Percentiles rank a stretch among this genome's conserved stretches.
Evolutionary conservation across 2,329 filamentous ascomycete genomes (phyloP).

Genomic region (Tricladium varicosporioides): DNA sequence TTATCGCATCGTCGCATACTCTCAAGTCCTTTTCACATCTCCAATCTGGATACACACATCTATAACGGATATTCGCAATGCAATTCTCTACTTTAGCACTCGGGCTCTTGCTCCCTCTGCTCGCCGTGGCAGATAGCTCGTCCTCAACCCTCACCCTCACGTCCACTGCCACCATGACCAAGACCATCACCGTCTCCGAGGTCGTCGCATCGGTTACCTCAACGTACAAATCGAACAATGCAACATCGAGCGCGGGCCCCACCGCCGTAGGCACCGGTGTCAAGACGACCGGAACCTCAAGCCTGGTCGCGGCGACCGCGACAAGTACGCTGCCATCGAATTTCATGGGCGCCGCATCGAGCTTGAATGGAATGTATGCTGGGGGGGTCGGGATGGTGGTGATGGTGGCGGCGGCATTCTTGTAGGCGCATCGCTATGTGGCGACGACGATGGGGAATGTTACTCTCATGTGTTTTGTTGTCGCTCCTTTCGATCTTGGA

Average conservation of each 20-base stretch:
- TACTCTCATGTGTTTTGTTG: background rate
- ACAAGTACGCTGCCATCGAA: background rate
- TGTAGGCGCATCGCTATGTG: conserved; percentile 40
- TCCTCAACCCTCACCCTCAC: conserved; percentile 40
- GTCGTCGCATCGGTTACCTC: conserved; percentile 39
- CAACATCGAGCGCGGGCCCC: conserved; percentile 29
- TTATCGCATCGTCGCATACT: conserved; percentile 19
- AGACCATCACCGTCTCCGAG: conserved; percentile 50
- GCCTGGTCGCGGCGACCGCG: background rate
- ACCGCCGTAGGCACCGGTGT: conserved; percentile 24
- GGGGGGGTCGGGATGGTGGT: conserved; percentile 50
- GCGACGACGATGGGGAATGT: background rate
- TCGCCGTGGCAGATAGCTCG: conserved; percentile 45
- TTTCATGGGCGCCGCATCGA: conserved; percentile 26
- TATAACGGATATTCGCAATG: conserved; percentile 34
- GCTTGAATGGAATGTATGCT: conserved; percentile 43
- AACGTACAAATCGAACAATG: conserved; percentile 35
- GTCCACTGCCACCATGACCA: conserved; percentile 49
- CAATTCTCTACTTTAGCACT: conserved; percentile 45
- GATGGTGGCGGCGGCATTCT: conserved; percentile 48
- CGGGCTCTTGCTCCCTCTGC: conserved; percentile 50
- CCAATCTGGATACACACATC: conserved; percentile 2
- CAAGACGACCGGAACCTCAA: conserved; percentile 27
- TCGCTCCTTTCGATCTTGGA: background rate
- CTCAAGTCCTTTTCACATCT: background rate